Base-by-base conservation (phyloP, 148 eudicot species). In the Rhododendron ovatum region DNA sequence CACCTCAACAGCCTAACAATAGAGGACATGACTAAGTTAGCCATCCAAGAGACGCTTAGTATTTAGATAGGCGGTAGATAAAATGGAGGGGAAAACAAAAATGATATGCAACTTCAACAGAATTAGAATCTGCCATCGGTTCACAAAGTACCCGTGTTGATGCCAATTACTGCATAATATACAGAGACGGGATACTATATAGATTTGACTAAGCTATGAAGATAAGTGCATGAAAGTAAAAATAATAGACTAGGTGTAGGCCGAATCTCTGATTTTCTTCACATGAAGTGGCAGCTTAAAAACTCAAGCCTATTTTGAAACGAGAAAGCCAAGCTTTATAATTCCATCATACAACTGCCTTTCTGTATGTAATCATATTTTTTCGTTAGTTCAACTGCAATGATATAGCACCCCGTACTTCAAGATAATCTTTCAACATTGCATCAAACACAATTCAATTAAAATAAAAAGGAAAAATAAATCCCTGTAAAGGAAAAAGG, bases 1-100 rank as follows among this genome's bases (percentile, higher is more conserved):
- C 82, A 97, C 93, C 91, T 97, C 98, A 86, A 94, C 99, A 82
- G 98, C 99, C 99, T 97, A 86, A 47, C 15, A 41, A 84, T 80
- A 86, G 28, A 59, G 24, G 50, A 75, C 39, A 81, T 59, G 57
- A 74, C 82, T 83, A 48, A 87, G 41, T 82, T 59, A 63, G 43
- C 24, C 79, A 55, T 55, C 41, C 45, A 41, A 28, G 28, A 10
- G 28, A 9, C 9, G 13, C 5, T 9, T 26, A 51, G 55, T 50
- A 57, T 5, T 18, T 59, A 59, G 65, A 26, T 57, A 41, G 20
- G 82, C 43, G 18, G 30, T 69, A 26, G 3, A 12, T 9, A 33
- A 45, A 69, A 22, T 47, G 33, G 57, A 75, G 41, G 37, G 24
- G 77, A 71, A 71, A 41, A 20, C 73, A 78, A 41, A 11, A 67